Percentiles rank a stretch among this genome's conserved stretches.
Conservation (phyloP, 176 grass and related monocot species). For the Dendrocalamus sinicus region DNA sequence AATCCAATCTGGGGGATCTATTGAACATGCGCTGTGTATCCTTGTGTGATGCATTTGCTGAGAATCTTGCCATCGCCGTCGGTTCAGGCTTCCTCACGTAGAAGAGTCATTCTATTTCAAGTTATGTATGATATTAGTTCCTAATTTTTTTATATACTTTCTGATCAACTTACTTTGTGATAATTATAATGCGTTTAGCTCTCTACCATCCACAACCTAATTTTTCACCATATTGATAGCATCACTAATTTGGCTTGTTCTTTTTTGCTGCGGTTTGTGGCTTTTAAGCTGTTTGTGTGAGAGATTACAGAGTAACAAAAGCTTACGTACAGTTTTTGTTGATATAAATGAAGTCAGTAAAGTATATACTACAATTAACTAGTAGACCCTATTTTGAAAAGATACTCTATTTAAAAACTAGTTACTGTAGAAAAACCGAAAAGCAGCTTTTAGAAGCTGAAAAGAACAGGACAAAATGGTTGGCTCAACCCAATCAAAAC, state of each 20-base stretch:
- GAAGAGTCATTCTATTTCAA: neutral
- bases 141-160: neutral
- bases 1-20: constrained; percentile 3
- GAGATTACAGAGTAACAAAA: no score
- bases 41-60: neutral
- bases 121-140: neutral
- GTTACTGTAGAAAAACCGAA: no score
- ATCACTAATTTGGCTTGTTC: neutral
- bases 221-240: neutral
- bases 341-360: no score
- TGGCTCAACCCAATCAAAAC: neutral
- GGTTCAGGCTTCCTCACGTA: neutral
- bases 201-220: neutral
- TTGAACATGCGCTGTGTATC: neutral
- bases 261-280: neutral
- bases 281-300: no score
- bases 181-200: neutral
- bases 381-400: no score
- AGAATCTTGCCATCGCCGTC: neutral
- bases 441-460: no score
- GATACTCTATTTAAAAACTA: no score
- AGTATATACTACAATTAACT: no score
- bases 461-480: no score
- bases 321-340: no score
- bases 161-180: neutral